Conservation (phyloP, 1,284 basidiomycete species). For the Papiliotrema terrestris region DNA sequence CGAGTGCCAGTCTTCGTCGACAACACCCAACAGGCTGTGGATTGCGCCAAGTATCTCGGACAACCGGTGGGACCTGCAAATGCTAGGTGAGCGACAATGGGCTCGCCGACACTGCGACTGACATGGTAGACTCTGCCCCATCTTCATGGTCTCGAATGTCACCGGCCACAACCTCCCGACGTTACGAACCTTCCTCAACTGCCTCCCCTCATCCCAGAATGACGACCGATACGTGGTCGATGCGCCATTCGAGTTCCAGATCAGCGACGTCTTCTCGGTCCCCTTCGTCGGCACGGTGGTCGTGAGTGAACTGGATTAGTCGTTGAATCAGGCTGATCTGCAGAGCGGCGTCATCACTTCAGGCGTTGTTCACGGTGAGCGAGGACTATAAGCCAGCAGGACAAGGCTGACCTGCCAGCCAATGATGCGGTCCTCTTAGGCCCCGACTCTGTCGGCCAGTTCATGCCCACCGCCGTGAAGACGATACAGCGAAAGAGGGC, state of each 20-base stretch:
- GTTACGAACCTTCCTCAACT: conserved; percentile 79
- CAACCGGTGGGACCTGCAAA: conserved; percentile 55
- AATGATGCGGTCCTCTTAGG: conserved; percentile 84
- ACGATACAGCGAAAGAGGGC: conserved; percentile 93
- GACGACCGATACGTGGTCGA: conserved; percentile 74
- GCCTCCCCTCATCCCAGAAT: conserved; percentile 76
- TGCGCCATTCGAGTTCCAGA: conserved; percentile 74
- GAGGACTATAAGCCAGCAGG: too few relatives aligned
- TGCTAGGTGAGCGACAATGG: conserved; percentile 10
- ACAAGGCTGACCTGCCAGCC: conserved; percentile 41
- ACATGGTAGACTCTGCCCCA: conserved; percentile 70
- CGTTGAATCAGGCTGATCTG: not conserved
- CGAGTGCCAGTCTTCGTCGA: conserved; percentile 50
- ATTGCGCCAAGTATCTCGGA: conserved; percentile 59
- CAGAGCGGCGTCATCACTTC: conserved; percentile 78
- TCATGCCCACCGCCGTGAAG: conserved; percentile 74
- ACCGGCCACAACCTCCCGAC: conserved; percentile 77
- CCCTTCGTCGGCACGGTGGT: conserved; percentile 95
- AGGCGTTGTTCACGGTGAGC: conserved; percentile 60
- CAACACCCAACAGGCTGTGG: conserved; percentile 65
- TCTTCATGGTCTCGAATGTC: conserved; percentile 92
- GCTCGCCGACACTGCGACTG: not conserved
- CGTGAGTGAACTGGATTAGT: conserved; percentile 16
- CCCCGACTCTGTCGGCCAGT: conserved; percentile 90
- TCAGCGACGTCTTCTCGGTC: conserved; percentile 63